phyloP scores from a whole-genome alignment of 2,329 filamentous ascomycete species.

The Pseudogymnoascus sp. region DNA sequence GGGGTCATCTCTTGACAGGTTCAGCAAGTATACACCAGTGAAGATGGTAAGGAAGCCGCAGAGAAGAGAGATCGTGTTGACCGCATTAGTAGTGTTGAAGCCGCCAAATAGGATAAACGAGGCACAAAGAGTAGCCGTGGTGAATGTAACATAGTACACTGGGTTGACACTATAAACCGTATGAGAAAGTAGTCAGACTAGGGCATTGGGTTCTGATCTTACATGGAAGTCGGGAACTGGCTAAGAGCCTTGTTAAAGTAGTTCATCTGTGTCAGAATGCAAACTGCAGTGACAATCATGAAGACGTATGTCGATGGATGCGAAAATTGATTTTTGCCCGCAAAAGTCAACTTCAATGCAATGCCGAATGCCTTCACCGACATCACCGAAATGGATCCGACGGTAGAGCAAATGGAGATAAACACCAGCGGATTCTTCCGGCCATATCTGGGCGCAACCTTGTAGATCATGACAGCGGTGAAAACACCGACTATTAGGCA shows the following conservation, averaged over 20 bases:
- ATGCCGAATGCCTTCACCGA: constrained; percentile 98
- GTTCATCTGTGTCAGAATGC: constrained; percentile 98
- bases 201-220: constrained; percentile 31
- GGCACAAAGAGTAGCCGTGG: constrained; percentile 84
- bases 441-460: constrained; percentile 77
- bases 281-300: constrained; percentile 83
- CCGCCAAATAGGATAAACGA: constrained; percentile 94
- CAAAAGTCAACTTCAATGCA: constrained; percentile 88
- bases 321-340: constrained; percentile 88
- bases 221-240: constrained; percentile 97
- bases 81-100: constrained; percentile 87
- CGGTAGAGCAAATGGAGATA: constrained; percentile 94
- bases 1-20: constrained; percentile 87
- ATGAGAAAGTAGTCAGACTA: not conserved
- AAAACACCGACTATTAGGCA: constrained; percentile 72
- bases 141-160: constrained; percentile 93
- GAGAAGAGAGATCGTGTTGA: constrained; percentile 86
- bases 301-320: constrained; percentile 97
- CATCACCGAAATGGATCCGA: constrained; percentile 97
- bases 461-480: constrained; percentile 92
- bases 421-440: constrained; percentile 95
- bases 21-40: constrained; percentile 88
- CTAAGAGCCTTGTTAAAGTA: constrained; percentile 99
- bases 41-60: constrained; percentile 94
- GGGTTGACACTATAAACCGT: constrained; percentile 53